These are phyloP conservation scores for Orychophragmus violaceus DNA, from an alignment of 345 rosid genomes.

Conservation along the genomic window DNA sequence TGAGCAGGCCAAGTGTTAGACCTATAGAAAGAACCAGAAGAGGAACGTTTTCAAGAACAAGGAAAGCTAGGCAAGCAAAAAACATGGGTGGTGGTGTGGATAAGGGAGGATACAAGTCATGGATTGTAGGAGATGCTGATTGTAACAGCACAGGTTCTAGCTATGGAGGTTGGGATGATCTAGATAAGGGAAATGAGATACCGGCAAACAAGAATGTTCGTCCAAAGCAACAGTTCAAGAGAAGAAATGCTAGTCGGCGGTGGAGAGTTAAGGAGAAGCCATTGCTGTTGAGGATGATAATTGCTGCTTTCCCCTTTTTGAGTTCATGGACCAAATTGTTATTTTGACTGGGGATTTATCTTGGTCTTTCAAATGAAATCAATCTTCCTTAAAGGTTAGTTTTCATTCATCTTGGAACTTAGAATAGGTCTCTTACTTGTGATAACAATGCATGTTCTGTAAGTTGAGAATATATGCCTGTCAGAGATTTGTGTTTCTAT, in stretches of 20 bases:
- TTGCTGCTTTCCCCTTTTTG: constrained; percentile 75
- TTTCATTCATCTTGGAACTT: constrained; percentile 16
- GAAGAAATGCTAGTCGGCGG: constrained; percentile 37
- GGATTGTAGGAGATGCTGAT: constrained; percentile 41
- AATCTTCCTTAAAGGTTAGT: constrained; percentile 23
- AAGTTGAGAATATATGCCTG: constrained; percentile 25
- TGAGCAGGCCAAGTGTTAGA: constrained; percentile 36
- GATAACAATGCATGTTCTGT: constrained; percentile 7
- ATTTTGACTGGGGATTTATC: constrained; percentile 23
- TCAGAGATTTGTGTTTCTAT: constrained; percentile 3
- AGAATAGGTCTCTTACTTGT: background rate
- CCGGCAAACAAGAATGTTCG: constrained; percentile 15
- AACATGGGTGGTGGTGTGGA: constrained; percentile 11
- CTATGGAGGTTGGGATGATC: constrained; percentile 89
- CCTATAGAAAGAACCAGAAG: constrained; percentile 35
- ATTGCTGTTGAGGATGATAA: constrained; percentile 48
- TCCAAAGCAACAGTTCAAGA: constrained; percentile 24
- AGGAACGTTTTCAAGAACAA: constrained; percentile 38
- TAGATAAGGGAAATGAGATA: constrained; percentile 36
- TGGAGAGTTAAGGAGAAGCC: constrained; percentile 72
- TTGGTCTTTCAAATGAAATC: background rate
- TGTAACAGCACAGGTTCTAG: constrained; percentile 16
- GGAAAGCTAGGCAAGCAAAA: constrained; percentile 27
- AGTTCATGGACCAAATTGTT: constrained; percentile 62
- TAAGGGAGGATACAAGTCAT: constrained; percentile 51